These are phyloP conservation scores for Crithidia mellificae DNA, from an alignment of 208 protist genomes.

Conservation along the genomic window DNA sequence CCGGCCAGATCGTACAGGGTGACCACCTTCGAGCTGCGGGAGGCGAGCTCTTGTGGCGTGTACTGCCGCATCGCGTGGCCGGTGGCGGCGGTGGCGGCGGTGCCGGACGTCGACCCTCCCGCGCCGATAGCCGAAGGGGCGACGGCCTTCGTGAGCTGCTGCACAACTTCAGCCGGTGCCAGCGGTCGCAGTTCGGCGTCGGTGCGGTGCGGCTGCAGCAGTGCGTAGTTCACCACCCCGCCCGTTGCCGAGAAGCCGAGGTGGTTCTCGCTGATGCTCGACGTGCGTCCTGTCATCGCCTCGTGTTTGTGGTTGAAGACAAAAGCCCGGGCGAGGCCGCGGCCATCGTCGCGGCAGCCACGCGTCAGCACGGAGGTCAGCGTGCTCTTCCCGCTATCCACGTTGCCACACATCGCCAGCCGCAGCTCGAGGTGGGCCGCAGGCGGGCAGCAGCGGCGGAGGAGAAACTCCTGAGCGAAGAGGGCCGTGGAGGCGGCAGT, in stretches of 20 bases:
- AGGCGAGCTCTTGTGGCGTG: conserved; percentile 75
- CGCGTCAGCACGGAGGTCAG: conserved; percentile 91
- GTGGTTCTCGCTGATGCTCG: conserved; percentile 95
- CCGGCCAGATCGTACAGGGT: conserved; percentile 98
- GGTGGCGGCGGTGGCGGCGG: conserved; percentile 5
- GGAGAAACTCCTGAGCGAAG: conserved; percentile 75
- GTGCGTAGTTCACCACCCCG: conserved; percentile 90
- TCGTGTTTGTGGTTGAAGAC: conserved; percentile 97
- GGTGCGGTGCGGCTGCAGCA: conserved; percentile 23
- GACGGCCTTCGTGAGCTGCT: conserved; percentile 1
- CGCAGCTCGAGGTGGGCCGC: conserved; percentile 78
- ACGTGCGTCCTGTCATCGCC: conserved; percentile 94
- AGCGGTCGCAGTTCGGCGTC: conserved; percentile 19
- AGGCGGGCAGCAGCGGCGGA: conserved; percentile 51
- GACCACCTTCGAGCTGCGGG: conserved; percentile 91
- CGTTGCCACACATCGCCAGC: conserved; percentile 93
- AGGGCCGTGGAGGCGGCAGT: too few species aligned
- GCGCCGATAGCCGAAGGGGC: too few species aligned
- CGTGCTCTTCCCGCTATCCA: conserved; percentile 93
- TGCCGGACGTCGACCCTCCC: too few species aligned
- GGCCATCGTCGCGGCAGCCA: conserved; percentile 88
- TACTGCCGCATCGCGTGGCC: conserved; percentile 36
- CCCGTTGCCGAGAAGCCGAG: conserved; percentile 94
- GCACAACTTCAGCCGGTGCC: conserved; percentile 14
- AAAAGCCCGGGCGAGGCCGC: conserved; percentile 80